Evolutionary conservation across 2,329 filamentous ascomycete species (phyloP).

Genomic region (Calonectria multiphialidica): DNA sequence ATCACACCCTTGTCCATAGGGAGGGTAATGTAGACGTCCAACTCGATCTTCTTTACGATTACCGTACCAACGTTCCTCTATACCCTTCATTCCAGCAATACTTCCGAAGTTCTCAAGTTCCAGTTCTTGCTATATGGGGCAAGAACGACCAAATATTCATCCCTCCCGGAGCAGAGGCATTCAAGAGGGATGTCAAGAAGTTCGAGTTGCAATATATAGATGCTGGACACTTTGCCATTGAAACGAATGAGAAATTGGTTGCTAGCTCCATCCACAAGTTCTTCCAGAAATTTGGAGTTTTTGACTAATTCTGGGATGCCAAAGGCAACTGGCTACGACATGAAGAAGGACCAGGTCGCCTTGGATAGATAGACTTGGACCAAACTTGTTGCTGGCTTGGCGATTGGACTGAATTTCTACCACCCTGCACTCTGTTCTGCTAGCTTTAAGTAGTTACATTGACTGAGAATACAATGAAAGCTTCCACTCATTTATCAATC

Average conservation of each 20-base stretch:
- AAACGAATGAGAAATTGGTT: neutral
- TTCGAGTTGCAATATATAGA: constrained; percentile 3
- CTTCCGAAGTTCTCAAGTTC: constrained; percentile 62
- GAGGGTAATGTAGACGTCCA: constrained; percentile 65
- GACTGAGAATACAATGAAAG: too few relatives aligned
- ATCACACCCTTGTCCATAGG: constrained; percentile 64
- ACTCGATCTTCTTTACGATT: constrained; percentile 69
- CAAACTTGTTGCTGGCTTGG: too few relatives aligned
- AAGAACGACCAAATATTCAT: constrained; percentile 44
- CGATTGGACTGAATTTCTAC: too few relatives aligned
- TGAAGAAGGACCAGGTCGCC: too few relatives aligned
- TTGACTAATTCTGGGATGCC: neutral
- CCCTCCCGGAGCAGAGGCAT: constrained; percentile 1
- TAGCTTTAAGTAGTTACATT: too few relatives aligned
- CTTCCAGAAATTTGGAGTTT: neutral
- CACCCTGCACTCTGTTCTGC: too few relatives aligned
- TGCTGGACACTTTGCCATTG: constrained; percentile 9
- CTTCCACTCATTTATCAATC: too few relatives aligned
- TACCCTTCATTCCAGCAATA: constrained; percentile 69
- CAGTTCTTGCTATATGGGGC: constrained; percentile 70
- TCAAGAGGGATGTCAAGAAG: neutral
- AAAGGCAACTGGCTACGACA: neutral
- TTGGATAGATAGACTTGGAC: too few relatives aligned
- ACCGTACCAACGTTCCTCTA: constrained; percentile 64
- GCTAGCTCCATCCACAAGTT: neutral